phyloP scores from a whole-genome alignment of 1,284 basidiomycete species.

The Tilletiaria anomala region DNA sequence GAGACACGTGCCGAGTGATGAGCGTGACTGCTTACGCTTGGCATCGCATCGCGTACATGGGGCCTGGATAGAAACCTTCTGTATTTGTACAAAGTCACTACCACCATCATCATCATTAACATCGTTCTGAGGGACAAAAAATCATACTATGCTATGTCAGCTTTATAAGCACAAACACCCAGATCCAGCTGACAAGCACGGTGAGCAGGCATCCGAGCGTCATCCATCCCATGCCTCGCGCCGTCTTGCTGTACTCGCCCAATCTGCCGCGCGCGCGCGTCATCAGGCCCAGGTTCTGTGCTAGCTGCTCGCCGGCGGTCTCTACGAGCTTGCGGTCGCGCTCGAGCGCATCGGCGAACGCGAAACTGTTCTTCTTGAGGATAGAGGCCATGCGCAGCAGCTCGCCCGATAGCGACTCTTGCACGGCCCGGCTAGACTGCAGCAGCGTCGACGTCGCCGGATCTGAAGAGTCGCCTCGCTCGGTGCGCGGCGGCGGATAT shows the following conservation, averaged over 20 bases:
- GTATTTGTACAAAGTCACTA: no score
- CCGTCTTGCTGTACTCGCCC: constrained; percentile 30
- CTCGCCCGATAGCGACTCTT: constrained; percentile 33
- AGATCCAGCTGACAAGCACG: constrained; percentile 31
- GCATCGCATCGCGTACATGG: no score
- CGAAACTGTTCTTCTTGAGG: constrained; percentile 28
- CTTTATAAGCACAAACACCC: constrained; percentile 35
- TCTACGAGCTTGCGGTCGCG: constrained; percentile 33
- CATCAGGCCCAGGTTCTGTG: constrained; percentile 32
- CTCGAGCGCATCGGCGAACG: constrained; percentile 32
- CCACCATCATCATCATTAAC: no score
- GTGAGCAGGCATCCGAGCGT: constrained; percentile 24
- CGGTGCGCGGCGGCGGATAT: no score
- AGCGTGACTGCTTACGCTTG: no score
- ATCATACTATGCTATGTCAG: constrained; percentile 30
- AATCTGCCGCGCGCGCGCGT: constrained; percentile 33
- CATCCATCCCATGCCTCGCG: constrained; percentile 35
- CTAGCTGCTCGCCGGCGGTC: constrained; percentile 18
- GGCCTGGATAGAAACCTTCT: no score
- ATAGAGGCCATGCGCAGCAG: constrained; percentile 34
- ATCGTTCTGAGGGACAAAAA: no score
- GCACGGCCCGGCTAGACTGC: constrained; percentile 22
- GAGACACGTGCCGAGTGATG: no score
- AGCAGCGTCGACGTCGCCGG: no score
- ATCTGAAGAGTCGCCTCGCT: no score